phyloP scores from a whole-genome alignment of 2,329 filamentous ascomycete species.

The Madurella mycetomatis region DNA sequence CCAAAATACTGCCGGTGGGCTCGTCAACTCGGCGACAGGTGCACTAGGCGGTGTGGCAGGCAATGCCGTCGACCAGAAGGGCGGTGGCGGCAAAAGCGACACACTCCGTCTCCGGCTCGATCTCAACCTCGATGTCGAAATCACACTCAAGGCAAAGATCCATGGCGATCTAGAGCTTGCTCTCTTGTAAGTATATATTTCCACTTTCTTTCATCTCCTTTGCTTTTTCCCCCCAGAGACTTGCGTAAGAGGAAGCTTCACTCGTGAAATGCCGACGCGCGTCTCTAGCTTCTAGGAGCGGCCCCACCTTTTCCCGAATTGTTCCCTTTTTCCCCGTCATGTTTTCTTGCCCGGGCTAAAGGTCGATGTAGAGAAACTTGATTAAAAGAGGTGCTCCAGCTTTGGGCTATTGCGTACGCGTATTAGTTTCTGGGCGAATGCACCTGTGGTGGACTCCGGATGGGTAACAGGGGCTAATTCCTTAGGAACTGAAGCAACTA shows the following conservation, averaged over 20 bases:
- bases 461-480: constrained; percentile 28
- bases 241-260: constrained; percentile 2
- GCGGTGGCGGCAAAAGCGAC: constrained; percentile 50
- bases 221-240: constrained; percentile 3
- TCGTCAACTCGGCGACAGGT: constrained; percentile 38
- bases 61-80: constrained; percentile 35
- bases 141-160: constrained; percentile 80
- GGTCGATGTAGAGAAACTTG: constrained; percentile 30
- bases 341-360: constrained; percentile 26
- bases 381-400: constrained; percentile 17
- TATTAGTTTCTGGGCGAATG: background rate
- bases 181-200: constrained; percentile 48
- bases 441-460: constrained; percentile 1
- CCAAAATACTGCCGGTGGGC: constrained; percentile 34
- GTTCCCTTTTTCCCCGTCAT: constrained; percentile 12
- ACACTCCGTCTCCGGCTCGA: constrained; percentile 71
- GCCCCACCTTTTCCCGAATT: constrained; percentile 2
- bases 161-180: constrained; percentile 78
- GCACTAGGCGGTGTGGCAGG: constrained; percentile 39
- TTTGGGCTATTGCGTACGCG: constrained; percentile 4
- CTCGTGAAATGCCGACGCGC: constrained; percentile 17
- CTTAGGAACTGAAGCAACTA: constrained; percentile 32
- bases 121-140: constrained; percentile 77
- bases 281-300: constrained; percentile 21
- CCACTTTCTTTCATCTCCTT: background rate